Evolutionary conservation across 2,329 filamentous ascomycete species (phyloP).

Genomic region (Cucurbitaria berberidis): DNA sequence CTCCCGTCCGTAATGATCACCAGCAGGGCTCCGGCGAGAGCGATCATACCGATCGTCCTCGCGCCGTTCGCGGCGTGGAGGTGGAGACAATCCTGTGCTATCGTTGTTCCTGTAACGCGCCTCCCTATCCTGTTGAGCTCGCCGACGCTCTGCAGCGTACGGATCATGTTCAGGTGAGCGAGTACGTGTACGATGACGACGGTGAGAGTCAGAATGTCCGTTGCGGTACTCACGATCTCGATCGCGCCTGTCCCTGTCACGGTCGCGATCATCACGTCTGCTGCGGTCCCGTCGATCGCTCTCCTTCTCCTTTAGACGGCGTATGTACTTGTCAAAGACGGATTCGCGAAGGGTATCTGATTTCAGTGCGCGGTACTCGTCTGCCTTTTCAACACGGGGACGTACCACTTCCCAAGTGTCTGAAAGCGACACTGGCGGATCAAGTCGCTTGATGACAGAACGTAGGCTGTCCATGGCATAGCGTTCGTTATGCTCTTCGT

Average conservation of each 20-base stretch:
- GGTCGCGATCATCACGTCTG: constrained; percentile 53
- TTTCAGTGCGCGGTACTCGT: constrained; percentile 83
- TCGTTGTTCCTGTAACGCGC: constrained; percentile 86
- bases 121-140: constrained; percentile 92
- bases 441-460: constrained; percentile 84
- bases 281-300: constrained; percentile 62
- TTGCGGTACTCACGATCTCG: constrained; percentile 50
- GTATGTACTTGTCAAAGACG: constrained; percentile 91
- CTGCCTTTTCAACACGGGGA: constrained; percentile 76
- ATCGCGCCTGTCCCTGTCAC: constrained; percentile 50
- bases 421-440: constrained; percentile 76
- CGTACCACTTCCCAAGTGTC: constrained; percentile 92
- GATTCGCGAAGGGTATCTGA: constrained; percentile 81
- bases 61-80: constrained; percentile 52
- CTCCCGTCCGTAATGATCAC: constrained; percentile 80
- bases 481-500: constrained; percentile 83
- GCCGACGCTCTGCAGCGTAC: constrained; percentile 93
- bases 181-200: constrained; percentile 66
- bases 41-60: constrained; percentile 51
- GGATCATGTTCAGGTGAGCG: constrained; percentile 91
- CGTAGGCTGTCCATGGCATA: constrained; percentile 84
- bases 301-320: constrained; percentile 88
- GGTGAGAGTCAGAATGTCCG: constrained; percentile 48
- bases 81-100: constrained; percentile 66
- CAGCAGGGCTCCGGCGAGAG: constrained; percentile 63